These are phyloP conservation scores for Hypoxylon sp. DNA, from an alignment of 2,329 filamentous ascomycete species.

Conservation along the genomic window DNA sequence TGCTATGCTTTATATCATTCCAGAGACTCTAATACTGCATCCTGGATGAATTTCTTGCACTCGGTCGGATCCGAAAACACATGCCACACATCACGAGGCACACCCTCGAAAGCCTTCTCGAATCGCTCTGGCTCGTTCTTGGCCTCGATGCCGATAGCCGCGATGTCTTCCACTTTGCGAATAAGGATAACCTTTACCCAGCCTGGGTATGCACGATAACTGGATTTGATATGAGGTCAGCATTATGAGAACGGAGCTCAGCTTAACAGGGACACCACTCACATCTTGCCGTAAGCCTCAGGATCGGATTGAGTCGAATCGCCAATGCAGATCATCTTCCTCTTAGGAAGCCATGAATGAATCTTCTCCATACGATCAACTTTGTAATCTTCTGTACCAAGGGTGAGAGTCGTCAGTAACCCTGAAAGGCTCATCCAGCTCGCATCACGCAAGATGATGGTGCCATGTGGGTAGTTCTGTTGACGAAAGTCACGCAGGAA, in stretches of 20 bases:
- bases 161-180: slow-evolving; percentile 83
- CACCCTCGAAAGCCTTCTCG: slow-evolving; percentile 82
- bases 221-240: slow-evolving; percentile 49
- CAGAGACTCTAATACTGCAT: slow-evolving; percentile 46
- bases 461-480: slow-evolving; percentile 80
- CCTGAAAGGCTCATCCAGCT: slow-evolving; percentile 89
- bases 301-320: slow-evolving; percentile 94
- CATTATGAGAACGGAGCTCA: not conserved
- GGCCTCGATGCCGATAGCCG: slow-evolving; percentile 76
- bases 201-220: slow-evolving; percentile 74
- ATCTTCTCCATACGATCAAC: slow-evolving; percentile 84
- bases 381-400: slow-evolving; percentile 90
- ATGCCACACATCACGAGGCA: slow-evolving; percentile 81
- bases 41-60: slow-evolving; percentile 62
- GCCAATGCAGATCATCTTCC: slow-evolving; percentile 87
- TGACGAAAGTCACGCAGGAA: slow-evolving; percentile 84
- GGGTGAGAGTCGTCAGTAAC: slow-evolving; percentile 82
- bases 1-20: slow-evolving; percentile 7
- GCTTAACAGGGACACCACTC: slow-evolving; percentile 52
- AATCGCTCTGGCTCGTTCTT: slow-evolving; percentile 84
- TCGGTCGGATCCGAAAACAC: slow-evolving; percentile 86
- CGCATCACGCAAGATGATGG: slow-evolving; percentile 86
- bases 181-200: slow-evolving; percentile 92
- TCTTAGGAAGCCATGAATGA: slow-evolving; percentile 81
- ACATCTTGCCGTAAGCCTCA: slow-evolving; percentile 88